Base-by-base conservation (phyloP, 2,329 filamentous ascomycete species). In the Cladosporium sphaerospermum region DNA sequence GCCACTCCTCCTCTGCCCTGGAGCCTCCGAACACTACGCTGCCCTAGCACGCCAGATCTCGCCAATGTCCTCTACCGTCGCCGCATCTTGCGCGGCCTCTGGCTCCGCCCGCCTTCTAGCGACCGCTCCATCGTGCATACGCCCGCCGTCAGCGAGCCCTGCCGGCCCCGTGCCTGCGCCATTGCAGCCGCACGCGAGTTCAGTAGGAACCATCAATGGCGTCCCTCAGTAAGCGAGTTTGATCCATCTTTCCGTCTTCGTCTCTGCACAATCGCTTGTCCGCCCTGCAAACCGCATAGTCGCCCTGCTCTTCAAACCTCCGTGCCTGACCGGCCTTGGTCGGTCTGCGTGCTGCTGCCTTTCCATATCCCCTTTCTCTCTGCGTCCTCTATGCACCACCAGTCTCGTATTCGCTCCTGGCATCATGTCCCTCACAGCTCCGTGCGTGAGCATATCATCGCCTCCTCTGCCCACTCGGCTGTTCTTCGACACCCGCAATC, bases 171-270 rank as follows among this genome's bases (percentile, higher is more conserved):
- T 50, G 47, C 46, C 46, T 41, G 39, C 16, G 13, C 39, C 14
- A n/a, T 41, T 14, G 9, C 9, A 9, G n/a, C 47, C 28, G 40
- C 34, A 50, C 46, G 47, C 40, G 39, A 42, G 47, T 31, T 28
- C 41, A 23, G 23, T 43, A 43, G 16, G 5, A 41, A 37, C 34
- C 34, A 37, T 11, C 46, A 28, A 50, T 50, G 47, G 47, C 47
- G 47, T 50, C 47, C 34, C 47, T n/a, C 47, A 36, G 47, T 50
- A 50, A 50, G 47, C 47, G 47, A 50, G 34, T 33, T 28, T 50
- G 47, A 50, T 50, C 47, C 47, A 50, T 50, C 42, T 13, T 36
- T 4, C 8, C 47, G 28, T 28, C 9, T 11, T 8, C 14, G 19
- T 13, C 42, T 37, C 39, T 33, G 34, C 34, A 36, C 34, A 36